Percentiles rank a stretch among this genome's conserved stretches.
Conservation (phyloP, 495 filamentous ascomycete species). For the Penicillium dipodomyicola region DNA sequence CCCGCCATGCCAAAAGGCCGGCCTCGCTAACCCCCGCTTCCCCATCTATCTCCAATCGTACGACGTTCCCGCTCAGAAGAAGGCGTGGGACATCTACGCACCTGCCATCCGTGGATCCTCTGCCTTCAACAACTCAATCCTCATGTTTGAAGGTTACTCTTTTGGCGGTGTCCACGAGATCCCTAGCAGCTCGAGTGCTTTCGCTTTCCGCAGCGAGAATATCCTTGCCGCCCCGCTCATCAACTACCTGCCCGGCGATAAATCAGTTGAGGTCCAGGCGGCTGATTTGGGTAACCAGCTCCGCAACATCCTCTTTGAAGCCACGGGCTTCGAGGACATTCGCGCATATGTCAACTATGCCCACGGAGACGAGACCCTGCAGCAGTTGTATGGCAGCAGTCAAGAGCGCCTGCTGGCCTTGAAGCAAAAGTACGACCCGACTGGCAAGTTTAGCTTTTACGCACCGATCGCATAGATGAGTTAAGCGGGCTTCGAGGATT, state of each 20-base stretch:
- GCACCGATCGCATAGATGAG: constrained; percentile 37
- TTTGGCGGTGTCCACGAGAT: constrained; percentile 44
- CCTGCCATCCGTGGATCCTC: constrained; percentile 28
- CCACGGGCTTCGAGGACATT: constrained; percentile 34
- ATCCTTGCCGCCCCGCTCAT: constrained; percentile 47
- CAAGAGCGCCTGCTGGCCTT: constrained; percentile 39
- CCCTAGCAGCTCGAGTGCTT: constrained; percentile 35
- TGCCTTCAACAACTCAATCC: constrained; percentile 38
- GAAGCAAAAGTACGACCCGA: constrained; percentile 58
- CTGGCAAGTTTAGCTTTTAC: constrained; percentile 52
- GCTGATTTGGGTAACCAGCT: constrained; percentile 40
- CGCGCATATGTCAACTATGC: constrained; percentile 62
- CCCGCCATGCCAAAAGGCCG: constrained; percentile 46
- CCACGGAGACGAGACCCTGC: constrained; percentile 46
- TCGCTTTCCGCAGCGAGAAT: constrained; percentile 42
- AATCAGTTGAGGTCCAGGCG: constrained; percentile 30
- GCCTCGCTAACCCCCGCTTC: constrained; percentile 48
- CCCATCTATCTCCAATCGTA: constrained; percentile 47
- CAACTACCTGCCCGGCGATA: constrained; percentile 32
- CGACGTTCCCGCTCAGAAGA: constrained; percentile 42
- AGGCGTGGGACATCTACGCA: constrained; percentile 42
- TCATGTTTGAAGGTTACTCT: constrained; percentile 58
- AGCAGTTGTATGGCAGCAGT: constrained; percentile 51
- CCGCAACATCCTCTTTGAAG: constrained; percentile 40
- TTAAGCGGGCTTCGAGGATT: neutral